Evolutionary conservation across 768 basidiomycete species (phyloP).

Genomic region (Lanmaoa pseudosensibilis): DNA sequence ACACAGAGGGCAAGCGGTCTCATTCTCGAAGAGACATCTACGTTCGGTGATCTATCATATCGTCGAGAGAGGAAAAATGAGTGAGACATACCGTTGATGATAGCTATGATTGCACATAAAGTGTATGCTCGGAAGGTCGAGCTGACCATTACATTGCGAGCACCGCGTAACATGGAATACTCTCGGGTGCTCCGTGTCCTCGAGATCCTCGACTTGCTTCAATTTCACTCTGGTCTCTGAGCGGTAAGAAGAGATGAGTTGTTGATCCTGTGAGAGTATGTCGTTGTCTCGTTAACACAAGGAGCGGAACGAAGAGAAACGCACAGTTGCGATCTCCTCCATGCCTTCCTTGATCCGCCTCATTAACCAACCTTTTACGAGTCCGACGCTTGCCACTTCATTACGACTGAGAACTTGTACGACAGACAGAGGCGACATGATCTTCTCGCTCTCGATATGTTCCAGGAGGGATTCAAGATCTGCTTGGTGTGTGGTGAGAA

Average conservation of each 20-base stretch:
- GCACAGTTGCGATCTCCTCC: conserved; percentile 77
- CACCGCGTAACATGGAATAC: conserved; percentile 96
- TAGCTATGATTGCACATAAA: conserved; percentile 99
- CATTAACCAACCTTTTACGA: conserved; percentile 91
- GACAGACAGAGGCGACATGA: conserved; percentile 88
- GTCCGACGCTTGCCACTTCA: conserved; percentile 84
- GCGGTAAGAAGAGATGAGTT: conserved; percentile 85
- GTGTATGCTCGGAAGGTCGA: conserved; percentile 91
- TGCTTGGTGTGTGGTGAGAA: conserved; percentile 66
- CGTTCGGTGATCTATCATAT: background rate
- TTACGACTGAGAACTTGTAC: conserved; percentile 88
- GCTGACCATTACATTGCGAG: conserved; percentile 81
- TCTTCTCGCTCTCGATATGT: conserved; percentile 73
- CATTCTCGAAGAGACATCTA: conserved; percentile 88
- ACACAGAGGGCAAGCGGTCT: conserved; percentile 88
- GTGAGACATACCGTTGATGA: conserved; percentile 67
- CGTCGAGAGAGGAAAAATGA: background rate
- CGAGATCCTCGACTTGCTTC: conserved; percentile 78
- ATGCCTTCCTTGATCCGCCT: conserved; percentile 69
- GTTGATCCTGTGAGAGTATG: conserved; percentile 62
- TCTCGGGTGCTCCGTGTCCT: conserved; percentile 73
- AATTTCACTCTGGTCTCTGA: conserved; percentile 78
- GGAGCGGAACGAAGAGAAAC: conserved; percentile 26
- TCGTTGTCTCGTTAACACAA: background rate
- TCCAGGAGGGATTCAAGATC: conserved; percentile 75